These are phyloP conservation scores for Trichophyton rubrum DNA, from an alignment of 2,329 filamentous ascomycete genomes.

Conservation along the genomic window DNA sequence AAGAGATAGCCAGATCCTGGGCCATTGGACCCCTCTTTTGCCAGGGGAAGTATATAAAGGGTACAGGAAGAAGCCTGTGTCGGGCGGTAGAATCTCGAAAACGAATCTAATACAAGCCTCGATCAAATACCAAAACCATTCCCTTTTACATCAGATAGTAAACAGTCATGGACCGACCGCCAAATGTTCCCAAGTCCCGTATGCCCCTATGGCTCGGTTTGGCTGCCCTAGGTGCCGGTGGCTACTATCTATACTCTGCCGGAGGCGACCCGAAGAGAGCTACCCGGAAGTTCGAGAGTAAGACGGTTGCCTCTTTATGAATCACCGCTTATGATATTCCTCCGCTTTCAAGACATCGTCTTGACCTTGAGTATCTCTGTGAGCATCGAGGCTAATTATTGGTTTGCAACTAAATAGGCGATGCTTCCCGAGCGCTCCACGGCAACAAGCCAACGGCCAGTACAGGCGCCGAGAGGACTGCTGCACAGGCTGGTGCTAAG, in stretches of 20 bases:
- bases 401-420: conserved; percentile 45
- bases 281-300: conserved; percentile 79
- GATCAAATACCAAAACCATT: not conserved
- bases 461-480: conserved; percentile 45
- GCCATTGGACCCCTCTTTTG: not conserved
- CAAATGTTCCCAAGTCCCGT: conserved; percentile 22
- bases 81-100: not conserved
- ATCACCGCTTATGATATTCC: not conserved
- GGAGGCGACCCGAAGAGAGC: conserved; percentile 71
- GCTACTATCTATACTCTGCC: conserved; percentile 84
- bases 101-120: not conserved
- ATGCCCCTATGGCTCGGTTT: conserved; percentile 35
- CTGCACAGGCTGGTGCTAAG: conserved; percentile 50
- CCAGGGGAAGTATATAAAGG: not conserved
- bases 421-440: conserved; percentile 58
- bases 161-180: not conserved
- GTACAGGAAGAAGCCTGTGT: conserved; percentile 1
- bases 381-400: not conserved
- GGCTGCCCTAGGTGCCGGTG: conserved; percentile 53
- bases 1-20: not conserved
- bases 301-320: conserved; percentile 17
- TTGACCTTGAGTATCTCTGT: not conserved
- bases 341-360: conserved; percentile 9
- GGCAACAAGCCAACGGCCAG: conserved; percentile 39
- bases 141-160: not conserved